These are phyloP conservation scores for Acephala macrosclerotiorum DNA, from an alignment of 2,329 filamentous ascomycete species.

Conservation along the genomic window DNA sequence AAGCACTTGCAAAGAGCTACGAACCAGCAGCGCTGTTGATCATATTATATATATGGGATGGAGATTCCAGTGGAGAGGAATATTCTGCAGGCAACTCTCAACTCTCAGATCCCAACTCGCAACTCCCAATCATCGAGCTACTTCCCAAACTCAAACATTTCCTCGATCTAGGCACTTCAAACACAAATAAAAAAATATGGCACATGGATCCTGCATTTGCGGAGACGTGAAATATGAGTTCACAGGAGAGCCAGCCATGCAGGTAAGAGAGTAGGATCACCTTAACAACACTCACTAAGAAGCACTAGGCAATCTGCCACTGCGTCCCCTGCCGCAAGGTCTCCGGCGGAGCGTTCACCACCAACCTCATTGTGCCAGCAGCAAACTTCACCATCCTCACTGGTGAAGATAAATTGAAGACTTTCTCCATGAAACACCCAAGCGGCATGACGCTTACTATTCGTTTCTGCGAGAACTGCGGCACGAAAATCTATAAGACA, in stretches of 20 bases:
- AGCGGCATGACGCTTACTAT: conserved; percentile 25
- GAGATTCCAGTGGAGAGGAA: background rate
- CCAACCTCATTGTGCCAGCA: conserved; percentile 23
- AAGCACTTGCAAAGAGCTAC: background rate
- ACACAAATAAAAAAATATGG: background rate
- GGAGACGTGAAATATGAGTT: conserved; percentile 24
- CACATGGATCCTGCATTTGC: conserved; percentile 27
- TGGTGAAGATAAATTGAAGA: conserved; percentile 12
- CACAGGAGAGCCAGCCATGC: conserved; percentile 18
- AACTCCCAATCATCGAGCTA: background rate
- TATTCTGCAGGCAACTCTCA: background rate
- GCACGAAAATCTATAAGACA: conserved; percentile 26
- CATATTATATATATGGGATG: background rate
- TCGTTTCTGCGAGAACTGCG: conserved; percentile 25
- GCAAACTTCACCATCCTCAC: conserved; percentile 13
- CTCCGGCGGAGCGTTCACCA: conserved; percentile 22
- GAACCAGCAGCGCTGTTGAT: background rate
- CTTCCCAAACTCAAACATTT: background rate
- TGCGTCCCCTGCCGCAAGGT: conserved; percentile 30
- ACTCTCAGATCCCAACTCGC: background rate
- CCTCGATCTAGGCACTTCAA: background rate
- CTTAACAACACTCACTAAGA: background rate
- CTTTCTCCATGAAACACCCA: conserved; percentile 17
- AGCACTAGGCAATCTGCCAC: conserved; percentile 26
- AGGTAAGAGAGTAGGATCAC: conserved; percentile 10